Evolutionary conservation across 495 filamentous ascomycete species (phyloP).

Genomic region (Aspergillus ostianus): DNA sequence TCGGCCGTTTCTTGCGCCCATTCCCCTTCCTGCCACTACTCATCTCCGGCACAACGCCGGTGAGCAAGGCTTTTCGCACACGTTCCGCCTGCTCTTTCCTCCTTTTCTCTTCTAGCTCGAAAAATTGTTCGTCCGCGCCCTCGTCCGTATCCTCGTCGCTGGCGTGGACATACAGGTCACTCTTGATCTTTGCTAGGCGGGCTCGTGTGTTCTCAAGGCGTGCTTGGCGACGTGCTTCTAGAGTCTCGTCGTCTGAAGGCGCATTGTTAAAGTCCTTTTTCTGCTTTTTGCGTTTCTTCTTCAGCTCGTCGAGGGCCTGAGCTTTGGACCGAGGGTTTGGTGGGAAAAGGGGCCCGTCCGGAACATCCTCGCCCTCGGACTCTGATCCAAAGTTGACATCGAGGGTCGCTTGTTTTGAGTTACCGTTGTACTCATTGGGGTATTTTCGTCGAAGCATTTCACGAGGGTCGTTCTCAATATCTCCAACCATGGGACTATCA

Average conservation of each 20-base stretch:
- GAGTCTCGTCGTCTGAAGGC: slow-evolving; percentile 48
- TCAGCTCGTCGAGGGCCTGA: slow-evolving; percentile 47
- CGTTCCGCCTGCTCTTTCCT: slow-evolving; percentile 49
- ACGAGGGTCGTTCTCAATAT: slow-evolving; percentile 61
- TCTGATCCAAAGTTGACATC: slow-evolving; percentile 61
- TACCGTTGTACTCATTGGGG: slow-evolving; percentile 39
- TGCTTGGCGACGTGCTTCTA: slow-evolving; percentile 52
- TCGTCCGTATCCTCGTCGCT: slow-evolving; percentile 79
- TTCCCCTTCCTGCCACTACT: slow-evolving; percentile 29
- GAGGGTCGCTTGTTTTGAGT: slow-evolving; percentile 32
- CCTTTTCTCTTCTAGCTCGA: slow-evolving; percentile 61
- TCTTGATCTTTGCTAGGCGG: slow-evolving; percentile 76
- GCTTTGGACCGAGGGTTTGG: slow-evolving; percentile 47
- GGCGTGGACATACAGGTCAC: slow-evolving; percentile 71
- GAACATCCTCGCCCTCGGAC: slow-evolving; percentile 56
- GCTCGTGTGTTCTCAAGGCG: slow-evolving; percentile 58
- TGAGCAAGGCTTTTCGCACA: slow-evolving; percentile 50
- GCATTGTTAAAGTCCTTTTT: slow-evolving; percentile 33
- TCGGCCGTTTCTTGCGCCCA: slow-evolving; percentile 33
- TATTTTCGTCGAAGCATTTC: slow-evolving; percentile 73
- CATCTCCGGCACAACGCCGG: slow-evolving; percentile 49
- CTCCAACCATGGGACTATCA: slow-evolving; percentile 65
- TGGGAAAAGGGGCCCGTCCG: slow-evolving; percentile 69
- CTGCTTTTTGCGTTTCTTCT: slow-evolving; percentile 53
- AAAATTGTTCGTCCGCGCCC: slow-evolving; percentile 66